phyloP scores from a whole-genome alignment of 1,284 basidiomycete species.

The Microbotryum scabiosae region DNA sequence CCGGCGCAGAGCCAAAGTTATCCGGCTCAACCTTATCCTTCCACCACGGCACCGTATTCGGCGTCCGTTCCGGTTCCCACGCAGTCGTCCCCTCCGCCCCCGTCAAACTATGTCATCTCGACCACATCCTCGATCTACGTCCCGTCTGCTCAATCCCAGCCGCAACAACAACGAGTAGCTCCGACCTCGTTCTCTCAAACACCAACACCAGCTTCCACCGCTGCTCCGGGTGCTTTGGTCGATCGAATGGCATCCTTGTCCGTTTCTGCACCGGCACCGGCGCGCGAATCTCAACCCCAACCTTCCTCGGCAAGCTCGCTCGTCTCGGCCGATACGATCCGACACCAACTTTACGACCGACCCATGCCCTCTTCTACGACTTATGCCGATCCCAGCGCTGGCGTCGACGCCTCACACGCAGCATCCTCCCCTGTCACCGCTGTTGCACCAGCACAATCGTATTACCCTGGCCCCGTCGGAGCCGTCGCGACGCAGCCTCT shows the following conservation, averaged over 20 bases:
- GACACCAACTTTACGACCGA: too few species aligned
- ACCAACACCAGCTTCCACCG: too few species aligned
- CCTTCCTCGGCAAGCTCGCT: too few species aligned
- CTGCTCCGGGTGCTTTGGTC: too few species aligned
- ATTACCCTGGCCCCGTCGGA: background rate
- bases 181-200: background rate
- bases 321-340: too few species aligned
- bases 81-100: background rate
- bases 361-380: too few species aligned
- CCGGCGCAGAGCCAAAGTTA: background rate
- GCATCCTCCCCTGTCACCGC: background rate
- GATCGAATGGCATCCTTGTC: too few species aligned
- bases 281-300: background rate
- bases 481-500: background rate
- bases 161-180: background rate
- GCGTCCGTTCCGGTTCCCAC: background rate
- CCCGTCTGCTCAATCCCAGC: background rate
- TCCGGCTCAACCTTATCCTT: conserved; percentile 1
- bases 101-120: background rate
- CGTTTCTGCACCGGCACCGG: too few species aligned
- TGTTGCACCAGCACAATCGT: background rate
- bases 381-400: background rate
- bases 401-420: background rate
- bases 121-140: background rate
- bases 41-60: background rate